phyloP scores from a whole-genome alignment of 208 protist species.

The Trypanosoma platydactyli region DNA sequence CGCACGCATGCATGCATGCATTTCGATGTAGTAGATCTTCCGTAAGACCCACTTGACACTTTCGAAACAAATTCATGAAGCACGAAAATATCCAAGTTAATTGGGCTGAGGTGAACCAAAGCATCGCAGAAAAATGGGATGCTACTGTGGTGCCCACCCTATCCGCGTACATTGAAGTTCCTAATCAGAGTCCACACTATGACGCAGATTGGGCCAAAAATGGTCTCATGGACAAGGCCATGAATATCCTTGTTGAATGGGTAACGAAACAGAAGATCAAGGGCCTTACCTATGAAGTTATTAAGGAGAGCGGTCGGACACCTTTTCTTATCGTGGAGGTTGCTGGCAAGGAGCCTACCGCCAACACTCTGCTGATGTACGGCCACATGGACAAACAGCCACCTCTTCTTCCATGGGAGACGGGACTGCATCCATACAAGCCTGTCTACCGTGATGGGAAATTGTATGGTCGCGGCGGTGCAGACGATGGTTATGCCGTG shows the following conservation, averaged over 20 bases:
- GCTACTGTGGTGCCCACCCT: slow-evolving; percentile 74
- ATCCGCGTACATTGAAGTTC: slow-evolving; percentile 90
- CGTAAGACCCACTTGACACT: too few species aligned
- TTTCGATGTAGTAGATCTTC: too few species aligned
- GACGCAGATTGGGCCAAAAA: slow-evolving; percentile 88
- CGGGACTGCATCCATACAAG: slow-evolving; percentile 87
- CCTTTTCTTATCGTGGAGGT: slow-evolving; percentile 89
- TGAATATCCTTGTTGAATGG: slow-evolving; percentile 87
- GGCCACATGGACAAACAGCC: slow-evolving; percentile 98
- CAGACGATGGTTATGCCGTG: slow-evolving; percentile 92
- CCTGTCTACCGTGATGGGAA: slow-evolving; percentile 84
- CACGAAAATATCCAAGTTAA: slow-evolving; percentile 10
- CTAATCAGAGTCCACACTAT: slow-evolving; percentile 93
- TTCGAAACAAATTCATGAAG: too few species aligned
- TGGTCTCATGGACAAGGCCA: slow-evolving; percentile 84
- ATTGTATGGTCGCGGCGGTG: slow-evolving; percentile 90
- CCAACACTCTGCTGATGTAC: slow-evolving; percentile 92
- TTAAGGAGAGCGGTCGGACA: slow-evolving; percentile 69
- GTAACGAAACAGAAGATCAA: slow-evolving; percentile 74
- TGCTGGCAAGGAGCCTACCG: slow-evolving; percentile 48
- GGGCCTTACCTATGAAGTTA: slow-evolving; percentile 76
- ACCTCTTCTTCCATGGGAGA: slow-evolving; percentile 89
- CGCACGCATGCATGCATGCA: too few species aligned
- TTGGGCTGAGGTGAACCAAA: slow-evolving; percentile 53
- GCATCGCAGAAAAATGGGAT: slow-evolving; percentile 84